Evolutionary conservation across 257 asterid species (phyloP).

Genomic region (Nicotiana undulata): DNA sequence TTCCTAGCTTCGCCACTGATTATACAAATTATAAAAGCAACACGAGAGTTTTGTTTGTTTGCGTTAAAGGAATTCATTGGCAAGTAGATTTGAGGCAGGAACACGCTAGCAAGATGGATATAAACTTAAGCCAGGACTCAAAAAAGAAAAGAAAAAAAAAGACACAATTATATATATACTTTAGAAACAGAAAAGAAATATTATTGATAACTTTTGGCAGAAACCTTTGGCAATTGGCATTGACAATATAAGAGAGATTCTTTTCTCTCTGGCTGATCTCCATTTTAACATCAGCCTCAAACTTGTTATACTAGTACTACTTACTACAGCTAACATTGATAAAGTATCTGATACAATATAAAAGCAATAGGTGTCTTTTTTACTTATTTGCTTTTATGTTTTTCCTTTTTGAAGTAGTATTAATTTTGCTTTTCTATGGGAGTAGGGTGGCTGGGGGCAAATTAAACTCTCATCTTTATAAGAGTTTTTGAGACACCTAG

Average conservation of each 20-base stretch:
- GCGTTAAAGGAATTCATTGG: not conserved
- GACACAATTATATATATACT: not conserved
- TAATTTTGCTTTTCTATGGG: not conserved
- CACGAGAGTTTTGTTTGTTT: not conserved
- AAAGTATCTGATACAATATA: not conserved
- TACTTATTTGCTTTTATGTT: not conserved
- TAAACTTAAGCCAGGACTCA: not conserved
- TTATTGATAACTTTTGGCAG: not conserved
- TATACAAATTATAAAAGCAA: no score
- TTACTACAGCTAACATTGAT: not conserved
- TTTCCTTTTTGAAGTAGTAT: not conserved
- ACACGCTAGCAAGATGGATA: not conserved
- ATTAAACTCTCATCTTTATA: not conserved
- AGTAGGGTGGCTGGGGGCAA: not conserved
- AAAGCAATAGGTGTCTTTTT: not conserved
- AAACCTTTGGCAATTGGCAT: not conserved
- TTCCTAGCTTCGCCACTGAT: no score
- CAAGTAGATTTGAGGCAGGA: not conserved
- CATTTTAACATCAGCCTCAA: not conserved
- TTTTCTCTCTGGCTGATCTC: not conserved
- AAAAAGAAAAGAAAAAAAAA: not conserved
- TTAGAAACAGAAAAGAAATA: not conserved
- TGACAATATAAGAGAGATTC: not conserved
- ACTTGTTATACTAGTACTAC: not conserved
- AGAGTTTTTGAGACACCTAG: not conserved